phyloP scores from a whole-genome alignment of 2,329 filamentous ascomycete species.

The Ascocoryne sarcoides region DNA sequence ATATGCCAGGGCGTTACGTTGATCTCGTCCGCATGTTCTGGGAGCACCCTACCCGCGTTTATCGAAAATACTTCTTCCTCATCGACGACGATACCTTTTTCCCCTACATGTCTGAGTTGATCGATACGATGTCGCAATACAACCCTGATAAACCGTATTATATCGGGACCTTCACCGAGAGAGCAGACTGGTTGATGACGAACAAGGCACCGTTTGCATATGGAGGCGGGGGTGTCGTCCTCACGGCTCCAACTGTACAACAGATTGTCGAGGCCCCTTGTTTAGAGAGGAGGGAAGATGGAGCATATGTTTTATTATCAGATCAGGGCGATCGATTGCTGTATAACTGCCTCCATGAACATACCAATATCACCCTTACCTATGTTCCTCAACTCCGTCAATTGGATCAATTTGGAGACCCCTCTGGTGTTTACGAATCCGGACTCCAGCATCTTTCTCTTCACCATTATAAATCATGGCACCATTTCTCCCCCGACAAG shows the following conservation, averaged over 20 bases:
- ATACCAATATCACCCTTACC: conserved; percentile 22
- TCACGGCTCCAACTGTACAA: conserved; percentile 20
- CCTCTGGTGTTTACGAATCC: conserved; percentile 27
- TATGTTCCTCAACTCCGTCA: conserved; percentile 23
- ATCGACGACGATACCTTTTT: conserved; percentile 30
- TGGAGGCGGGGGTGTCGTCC: conserved; percentile 27
- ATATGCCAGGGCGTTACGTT: conserved; percentile 52
- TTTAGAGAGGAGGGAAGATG: conserved; percentile 17
- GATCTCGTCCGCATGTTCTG: conserved; percentile 46
- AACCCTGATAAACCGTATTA: conserved; percentile 23
- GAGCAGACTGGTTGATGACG: conserved; percentile 23
- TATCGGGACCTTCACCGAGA: conserved; percentile 27
- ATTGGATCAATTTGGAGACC: conserved; percentile 26
- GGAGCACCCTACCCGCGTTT: conserved; percentile 33
- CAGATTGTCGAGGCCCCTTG: conserved; percentile 18
- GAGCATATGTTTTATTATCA: conserved; percentile 16
- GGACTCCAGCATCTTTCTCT: conserved; percentile 22
- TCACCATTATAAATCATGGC: conserved; percentile 29
- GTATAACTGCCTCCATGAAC: conserved; percentile 24
- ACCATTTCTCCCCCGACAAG: conserved; percentile 15
- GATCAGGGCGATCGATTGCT: conserved; percentile 27
- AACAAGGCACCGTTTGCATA: conserved; percentile 24
- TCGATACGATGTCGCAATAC: conserved; percentile 28
- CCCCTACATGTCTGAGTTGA: conserved; percentile 20
- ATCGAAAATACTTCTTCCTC: conserved; percentile 24